A percentile compares a stretch with the other conserved stretches of the same genome.
Evolutionary conservation across 2,329 filamentous ascomycete species (phyloP).

Genomic region (Nakataea oryzae): DNA sequence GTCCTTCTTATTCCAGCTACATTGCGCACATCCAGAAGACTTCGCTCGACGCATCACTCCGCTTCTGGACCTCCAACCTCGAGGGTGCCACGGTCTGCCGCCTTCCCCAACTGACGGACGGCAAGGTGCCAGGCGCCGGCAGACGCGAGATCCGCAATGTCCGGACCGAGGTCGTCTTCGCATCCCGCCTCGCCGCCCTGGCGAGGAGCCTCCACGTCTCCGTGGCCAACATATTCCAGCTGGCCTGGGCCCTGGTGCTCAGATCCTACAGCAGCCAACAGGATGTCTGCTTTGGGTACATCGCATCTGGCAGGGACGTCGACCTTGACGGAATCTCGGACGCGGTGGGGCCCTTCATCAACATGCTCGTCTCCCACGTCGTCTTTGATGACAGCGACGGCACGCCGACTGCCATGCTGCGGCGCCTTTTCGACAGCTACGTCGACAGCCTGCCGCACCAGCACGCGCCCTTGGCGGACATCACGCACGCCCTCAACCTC

Average conservation of each 20-base stretch:
- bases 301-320: conserved; percentile 17
- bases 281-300: conserved; percentile 14
- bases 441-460: neutral
- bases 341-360: conserved; percentile 19
- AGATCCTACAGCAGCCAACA: neutral
- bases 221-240: neutral
- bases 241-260: conserved; percentile 1
- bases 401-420: neutral
- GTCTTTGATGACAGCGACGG: conserved; percentile 10
- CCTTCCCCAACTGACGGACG: neutral
- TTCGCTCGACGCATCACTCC: neutral
- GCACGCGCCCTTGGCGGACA: neutral
- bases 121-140: neutral
- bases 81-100: neutral
- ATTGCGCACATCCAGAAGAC: neutral
- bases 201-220: neutral
- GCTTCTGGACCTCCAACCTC: neutral
- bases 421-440: neutral
- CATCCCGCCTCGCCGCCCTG: neutral
- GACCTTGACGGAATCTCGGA: conserved; percentile 14
- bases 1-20: neutral
- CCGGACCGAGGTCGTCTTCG: neutral
- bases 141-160: neutral
- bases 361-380: conserved; percentile 17
- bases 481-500: conserved; percentile 2